Percentiles rank a stretch among this genome's conserved stretches.
Conservation (phyloP, 208 protist genomes). For the Leishmania aethiopica region DNA sequence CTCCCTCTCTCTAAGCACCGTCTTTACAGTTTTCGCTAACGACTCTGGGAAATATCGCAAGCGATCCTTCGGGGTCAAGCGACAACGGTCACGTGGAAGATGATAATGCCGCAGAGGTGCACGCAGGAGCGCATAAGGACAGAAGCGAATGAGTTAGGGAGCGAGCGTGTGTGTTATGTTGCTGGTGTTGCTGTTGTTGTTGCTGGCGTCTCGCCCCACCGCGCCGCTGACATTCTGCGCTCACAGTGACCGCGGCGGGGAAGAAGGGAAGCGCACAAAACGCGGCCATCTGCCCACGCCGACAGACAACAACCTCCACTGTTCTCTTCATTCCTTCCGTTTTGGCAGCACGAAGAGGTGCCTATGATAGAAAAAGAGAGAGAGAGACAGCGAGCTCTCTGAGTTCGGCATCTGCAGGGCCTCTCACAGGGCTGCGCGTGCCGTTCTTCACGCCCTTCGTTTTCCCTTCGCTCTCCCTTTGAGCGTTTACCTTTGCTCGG, state of each 20-base stretch:
- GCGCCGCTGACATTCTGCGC: neutral
- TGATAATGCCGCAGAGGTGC: neutral
- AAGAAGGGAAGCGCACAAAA: neutral
- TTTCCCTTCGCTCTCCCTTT: neutral
- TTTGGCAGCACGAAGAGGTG: neutral
- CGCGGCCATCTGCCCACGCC: too few relatives aligned
- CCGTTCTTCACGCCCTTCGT: neutral
- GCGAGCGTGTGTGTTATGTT: neutral
- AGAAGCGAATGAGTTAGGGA: neutral
- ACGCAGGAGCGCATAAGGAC: neutral
- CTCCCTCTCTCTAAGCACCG: neutral
- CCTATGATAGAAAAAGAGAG: neutral
- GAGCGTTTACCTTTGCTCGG: neutral
- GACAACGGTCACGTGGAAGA: neutral
- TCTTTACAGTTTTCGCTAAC: neutral
- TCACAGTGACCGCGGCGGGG: neutral
- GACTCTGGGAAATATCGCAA: neutral
- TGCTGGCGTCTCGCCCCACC: neutral
- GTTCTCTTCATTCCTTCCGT: too few relatives aligned
- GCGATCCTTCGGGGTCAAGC: neutral
- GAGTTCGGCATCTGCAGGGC: neutral
- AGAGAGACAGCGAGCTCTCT: neutral
- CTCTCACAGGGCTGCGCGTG: neutral
- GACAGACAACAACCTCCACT: too few relatives aligned
- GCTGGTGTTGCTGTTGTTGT: neutral